Base-by-base conservation (phyloP, 108 stramenopile species). In the Stephanodiscus minutulus region DNA sequence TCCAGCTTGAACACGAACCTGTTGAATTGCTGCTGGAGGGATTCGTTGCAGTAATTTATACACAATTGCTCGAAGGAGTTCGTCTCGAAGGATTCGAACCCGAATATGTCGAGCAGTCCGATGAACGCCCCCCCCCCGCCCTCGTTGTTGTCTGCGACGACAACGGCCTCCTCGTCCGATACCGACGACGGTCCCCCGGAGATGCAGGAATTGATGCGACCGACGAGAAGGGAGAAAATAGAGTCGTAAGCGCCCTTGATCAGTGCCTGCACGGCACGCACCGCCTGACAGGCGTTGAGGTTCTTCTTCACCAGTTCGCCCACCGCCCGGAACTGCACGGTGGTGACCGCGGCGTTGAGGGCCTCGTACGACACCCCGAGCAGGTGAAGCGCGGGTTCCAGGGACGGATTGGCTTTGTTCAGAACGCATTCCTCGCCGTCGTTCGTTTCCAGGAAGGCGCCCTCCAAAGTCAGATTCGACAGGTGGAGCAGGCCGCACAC, bases 51-150 rank as follows among this genome's bases (percentile, higher is more conserved):
- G 74, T 95, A 97, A 81, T 97, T 98, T 81, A 98, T 98, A 78
- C 96, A 97, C 17, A 97, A 79, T 76, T 98, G 96, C 79, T 97
- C 96, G 72, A 97, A 98, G 22, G 84, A 87, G 69, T 97, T 97
- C 18, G 69, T 65, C 9, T 87, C 81, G 72, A 99, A 99, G 21
- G 92, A 91, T 80, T 99, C 99, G 77, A 99, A 99, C 25, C 99
- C 99, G 76, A 98, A 99, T 64, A 99, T 99, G 72, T 99, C 99
- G 21, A 99, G 79, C 31, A 98, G 87, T 53, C 97, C 97, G 41
- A 98, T 98, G 35, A 93, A 93, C 24, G 91, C 83, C 25, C 74
- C 77, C 10, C 43, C 70, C 70, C 49, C 24, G 33, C 41, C 21
- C 17, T n/a, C n/a, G n/a, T n/a, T n/a, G n/a, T n/a, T n/a, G n/a